Percentiles rank a stretch among this genome's conserved stretches.
These are phyloP conservation scores for Lithocarpus polystachyus DNA, from an alignment of 306 rosid species.

Conservation along the genomic window DNA sequence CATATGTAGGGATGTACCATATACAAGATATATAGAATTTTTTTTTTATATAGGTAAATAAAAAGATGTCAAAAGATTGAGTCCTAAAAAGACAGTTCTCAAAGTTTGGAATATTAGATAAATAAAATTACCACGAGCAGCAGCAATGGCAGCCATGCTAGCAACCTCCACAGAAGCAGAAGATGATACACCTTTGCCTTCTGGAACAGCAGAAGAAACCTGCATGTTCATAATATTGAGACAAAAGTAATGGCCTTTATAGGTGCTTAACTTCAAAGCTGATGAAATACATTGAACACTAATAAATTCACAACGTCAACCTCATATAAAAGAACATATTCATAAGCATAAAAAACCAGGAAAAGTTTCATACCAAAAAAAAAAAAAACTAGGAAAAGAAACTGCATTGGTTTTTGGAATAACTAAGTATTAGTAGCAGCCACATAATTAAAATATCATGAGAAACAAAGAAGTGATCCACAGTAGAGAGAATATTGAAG, in stretches of 20 bases:
- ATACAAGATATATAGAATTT: neutral
- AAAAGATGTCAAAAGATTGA: neutral
- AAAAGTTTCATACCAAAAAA: too few relatives aligned
- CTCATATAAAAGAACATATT: neutral
- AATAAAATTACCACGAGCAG: conserved; percentile 66
- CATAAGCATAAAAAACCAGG: neutral
- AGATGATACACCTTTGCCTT: conserved; percentile 99
- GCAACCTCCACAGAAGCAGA: conserved; percentile 99
- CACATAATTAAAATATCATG: neutral
- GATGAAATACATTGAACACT: neutral
- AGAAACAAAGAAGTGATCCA: neutral
- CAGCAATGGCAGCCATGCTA: conserved; percentile 89
- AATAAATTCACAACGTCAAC: neutral
- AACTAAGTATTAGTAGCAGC: neutral
- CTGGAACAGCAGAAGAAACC: conserved; percentile 96
- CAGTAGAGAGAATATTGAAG: neutral
- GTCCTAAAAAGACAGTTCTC: neutral
- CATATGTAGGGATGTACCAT: neutral
- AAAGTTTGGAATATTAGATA: neutral
- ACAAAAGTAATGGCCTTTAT: too few relatives aligned
- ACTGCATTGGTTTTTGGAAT: neutral
- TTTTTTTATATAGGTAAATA: too few relatives aligned
- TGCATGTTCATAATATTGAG: conserved; percentile 20
- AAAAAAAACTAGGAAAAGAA: neutral
- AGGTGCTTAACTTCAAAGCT: too few relatives aligned